These are phyloP conservation scores for Leishmania braziliensis DNA, from an alignment of 208 protist species.

Conservation along the genomic window DNA sequence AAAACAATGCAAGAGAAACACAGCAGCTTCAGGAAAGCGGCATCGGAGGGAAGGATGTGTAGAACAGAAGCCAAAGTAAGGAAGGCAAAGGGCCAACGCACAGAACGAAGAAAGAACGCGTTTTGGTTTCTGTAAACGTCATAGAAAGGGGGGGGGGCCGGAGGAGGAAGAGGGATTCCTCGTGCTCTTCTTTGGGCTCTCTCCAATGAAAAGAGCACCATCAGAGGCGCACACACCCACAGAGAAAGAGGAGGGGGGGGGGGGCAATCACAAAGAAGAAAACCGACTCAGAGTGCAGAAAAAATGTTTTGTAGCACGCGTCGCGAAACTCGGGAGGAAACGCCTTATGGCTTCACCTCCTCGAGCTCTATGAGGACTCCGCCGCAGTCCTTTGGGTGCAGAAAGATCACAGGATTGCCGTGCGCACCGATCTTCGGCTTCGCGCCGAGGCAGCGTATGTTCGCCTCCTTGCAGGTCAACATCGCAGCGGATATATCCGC, in stretches of 20 bases:
- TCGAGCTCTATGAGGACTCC: conserved; percentile 94
- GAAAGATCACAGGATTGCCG: conserved; percentile 93
- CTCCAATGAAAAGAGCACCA: too few species aligned
- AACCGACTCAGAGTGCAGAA: too few species aligned
- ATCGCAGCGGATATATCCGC: conserved; percentile 61
- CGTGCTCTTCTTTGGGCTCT: too few species aligned
- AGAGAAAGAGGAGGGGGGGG: too few species aligned
- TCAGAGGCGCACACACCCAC: too few species aligned
- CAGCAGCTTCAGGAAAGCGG: too few species aligned
- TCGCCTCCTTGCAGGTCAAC: conserved; percentile 46
- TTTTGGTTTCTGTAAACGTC: not conserved
- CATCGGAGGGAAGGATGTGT: not conserved
- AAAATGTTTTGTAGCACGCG: not conserved
- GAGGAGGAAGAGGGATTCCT: too few species aligned
- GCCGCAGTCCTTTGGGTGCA: conserved; percentile 92
- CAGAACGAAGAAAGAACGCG: not conserved
- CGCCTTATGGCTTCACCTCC: conserved; percentile 42
- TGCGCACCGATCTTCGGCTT: conserved; percentile 94
- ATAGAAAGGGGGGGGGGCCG: too few species aligned
- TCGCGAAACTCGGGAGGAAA: too few species aligned
- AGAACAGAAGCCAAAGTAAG: not conserved
- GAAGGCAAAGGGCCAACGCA: not conserved
- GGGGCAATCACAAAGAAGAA: too few species aligned
- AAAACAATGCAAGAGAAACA: not conserved
- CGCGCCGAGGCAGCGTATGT: conserved; percentile 73